phyloP scores from a whole-genome alignment of 495 filamentous ascomycete genomes.

The Penicillium lividum region DNA sequence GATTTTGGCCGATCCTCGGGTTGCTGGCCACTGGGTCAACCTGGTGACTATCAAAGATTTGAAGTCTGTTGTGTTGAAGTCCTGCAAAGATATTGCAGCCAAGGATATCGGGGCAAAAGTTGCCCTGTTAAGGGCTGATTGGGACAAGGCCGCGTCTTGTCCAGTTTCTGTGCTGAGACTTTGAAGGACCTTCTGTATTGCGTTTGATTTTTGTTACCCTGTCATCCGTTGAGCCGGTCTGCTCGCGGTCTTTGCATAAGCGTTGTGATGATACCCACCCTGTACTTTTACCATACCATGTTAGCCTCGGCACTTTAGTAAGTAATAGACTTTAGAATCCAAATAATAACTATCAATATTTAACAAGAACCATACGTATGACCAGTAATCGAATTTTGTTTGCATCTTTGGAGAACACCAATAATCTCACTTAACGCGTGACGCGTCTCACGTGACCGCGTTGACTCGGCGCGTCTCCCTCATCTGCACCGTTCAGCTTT shows the following conservation, averaged over 20 bases:
- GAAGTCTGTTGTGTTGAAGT: constrained; percentile 48
- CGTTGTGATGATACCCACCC: constrained; percentile 33
- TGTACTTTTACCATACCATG: constrained; percentile 21
- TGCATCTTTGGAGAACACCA: background rate
- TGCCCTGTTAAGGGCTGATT: constrained; percentile 35
- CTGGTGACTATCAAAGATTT: constrained; percentile 44
- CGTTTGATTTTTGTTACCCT: constrained; percentile 30
- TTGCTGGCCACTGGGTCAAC: constrained; percentile 48
- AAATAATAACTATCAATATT: constrained; percentile 19
- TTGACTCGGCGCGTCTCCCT: constrained; percentile 25
- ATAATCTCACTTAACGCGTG: constrained; percentile 29
- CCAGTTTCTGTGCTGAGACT: constrained; percentile 13
- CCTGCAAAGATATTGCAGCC: constrained; percentile 40
- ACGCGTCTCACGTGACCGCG: constrained; percentile 46
- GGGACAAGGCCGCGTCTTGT: constrained; percentile 27
- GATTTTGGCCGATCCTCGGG: constrained; percentile 39
- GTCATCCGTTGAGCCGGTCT: constrained; percentile 27
- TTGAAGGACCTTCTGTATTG: constrained; percentile 13
- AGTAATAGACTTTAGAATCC: constrained; percentile 16
- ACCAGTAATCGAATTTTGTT: background rate
- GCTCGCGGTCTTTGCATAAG: constrained; percentile 36
- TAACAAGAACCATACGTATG: background rate
- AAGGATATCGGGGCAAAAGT: constrained; percentile 43
- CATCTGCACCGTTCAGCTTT: constrained; percentile 9
- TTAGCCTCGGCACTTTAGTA: constrained; percentile 14